Evolutionary conservation across 2,329 filamentous ascomycete species (phyloP), one percentile per base, ranked within the genome.

Genomic region (Karstenula rhodostoma): DNA sequence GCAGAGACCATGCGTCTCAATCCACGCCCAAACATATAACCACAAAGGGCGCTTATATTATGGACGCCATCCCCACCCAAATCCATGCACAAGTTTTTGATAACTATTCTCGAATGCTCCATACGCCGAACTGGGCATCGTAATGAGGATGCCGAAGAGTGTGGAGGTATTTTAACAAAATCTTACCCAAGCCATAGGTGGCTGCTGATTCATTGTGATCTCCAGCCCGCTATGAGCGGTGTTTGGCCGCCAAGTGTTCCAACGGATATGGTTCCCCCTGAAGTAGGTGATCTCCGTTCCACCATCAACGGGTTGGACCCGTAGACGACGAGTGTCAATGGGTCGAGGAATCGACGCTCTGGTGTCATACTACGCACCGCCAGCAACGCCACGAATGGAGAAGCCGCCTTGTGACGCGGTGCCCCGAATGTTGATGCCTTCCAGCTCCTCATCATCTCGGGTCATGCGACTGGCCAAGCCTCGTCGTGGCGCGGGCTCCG

Each of bases 361-460:
- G 32, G 32, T 51, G 33, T 25, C 17, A 19, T 50, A 15, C 63
- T 71, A 76, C 22, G 67, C 64, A 33, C 73, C 69, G n/a, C 70
- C 73, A 13, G 75, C 75, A 3, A 74, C 70, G 42, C 75, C 75
- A 8, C 71, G 65, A 27, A 78, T 77, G 32, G 68, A 71, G 58
- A 78, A 60, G 49, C 55, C 42, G 33, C 55, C 63, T 52, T 64
- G 66, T 27, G 60, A 60, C 44, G 70, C 71, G 9, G 71, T 62
- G 9, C 75, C 74, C 3, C 73, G 71, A 40, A 77, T 77, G 33
- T 73, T 76, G 62, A 76, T 73, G 8, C 70, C 73, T 33, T 73
- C 69, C 17, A 48, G 50, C 5, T 60, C 46, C 12, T 51, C 63
- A 42, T 68, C 64, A 32, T 62, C 57, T 49, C 66, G 64, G 37